Conservation (phyloP, 2,329 filamentous ascomycete species). For the Colletotrichum sp. region DNA sequence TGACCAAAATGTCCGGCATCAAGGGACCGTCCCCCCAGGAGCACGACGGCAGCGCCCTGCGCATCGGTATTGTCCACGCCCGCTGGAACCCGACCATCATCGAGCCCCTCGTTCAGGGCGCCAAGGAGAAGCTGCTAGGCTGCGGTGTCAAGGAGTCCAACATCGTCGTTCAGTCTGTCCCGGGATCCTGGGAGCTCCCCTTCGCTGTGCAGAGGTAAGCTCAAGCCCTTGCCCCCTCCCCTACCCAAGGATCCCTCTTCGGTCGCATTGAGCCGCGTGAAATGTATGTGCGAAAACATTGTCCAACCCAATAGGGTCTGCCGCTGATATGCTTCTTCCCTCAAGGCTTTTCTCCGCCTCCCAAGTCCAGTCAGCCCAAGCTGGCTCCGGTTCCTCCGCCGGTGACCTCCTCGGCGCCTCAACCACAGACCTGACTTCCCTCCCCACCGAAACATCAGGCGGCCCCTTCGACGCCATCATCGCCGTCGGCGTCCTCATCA, state of each 20-base stretch:
- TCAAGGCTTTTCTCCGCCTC: slow-evolving; percentile 81
- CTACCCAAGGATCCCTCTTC: not conserved
- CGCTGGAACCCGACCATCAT: slow-evolving; percentile 95
- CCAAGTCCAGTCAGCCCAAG: slow-evolving; percentile 77
- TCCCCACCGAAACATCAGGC: slow-evolving; percentile 48
- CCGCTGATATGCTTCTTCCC: not conserved
- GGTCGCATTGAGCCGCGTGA: not conserved
- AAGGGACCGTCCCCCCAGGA: slow-evolving; percentile 63
- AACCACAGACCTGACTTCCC: slow-evolving; percentile 69
- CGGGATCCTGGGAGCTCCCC: slow-evolving; percentile 93
- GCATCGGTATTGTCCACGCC: slow-evolving; percentile 94
- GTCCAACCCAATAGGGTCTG: not conserved
- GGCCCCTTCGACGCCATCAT: slow-evolving; percentile 91
- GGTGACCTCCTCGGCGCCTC: slow-evolving; percentile 77
- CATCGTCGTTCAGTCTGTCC: slow-evolving; percentile 88
- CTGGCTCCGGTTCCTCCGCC: slow-evolving; percentile 65
- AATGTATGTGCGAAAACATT: not conserved
- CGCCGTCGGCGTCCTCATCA: slow-evolving; percentile 94
- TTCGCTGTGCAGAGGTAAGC: slow-evolving; percentile 83
- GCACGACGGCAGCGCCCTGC: slow-evolving; percentile 74
- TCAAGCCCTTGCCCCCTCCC: slow-evolving; percentile 7
- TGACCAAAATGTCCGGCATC: slow-evolving; percentile 47
- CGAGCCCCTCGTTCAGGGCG: slow-evolving; percentile 80
- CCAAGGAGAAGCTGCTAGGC: slow-evolving; percentile 76
- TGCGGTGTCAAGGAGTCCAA: slow-evolving; percentile 87